These are phyloP conservation scores for Thalassiosira pacifica DNA, from an alignment of 352 stramenopile genomes.

Conservation along the genomic window DNA sequence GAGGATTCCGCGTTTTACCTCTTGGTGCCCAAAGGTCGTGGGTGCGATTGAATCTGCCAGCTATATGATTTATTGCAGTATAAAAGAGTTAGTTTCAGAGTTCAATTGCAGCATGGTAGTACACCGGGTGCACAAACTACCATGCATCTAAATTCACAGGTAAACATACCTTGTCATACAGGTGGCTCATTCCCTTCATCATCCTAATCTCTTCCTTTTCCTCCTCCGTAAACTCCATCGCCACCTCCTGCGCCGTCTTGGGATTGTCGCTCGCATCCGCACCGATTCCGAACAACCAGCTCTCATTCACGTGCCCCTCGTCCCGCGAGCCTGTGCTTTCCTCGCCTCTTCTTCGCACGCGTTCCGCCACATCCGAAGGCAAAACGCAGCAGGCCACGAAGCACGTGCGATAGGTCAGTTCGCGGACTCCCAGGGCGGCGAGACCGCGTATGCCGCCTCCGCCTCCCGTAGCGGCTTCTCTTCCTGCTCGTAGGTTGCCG, in stretches of 20 bases:
- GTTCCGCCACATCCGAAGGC: slow-evolving; percentile 64
- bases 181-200: slow-evolving; percentile 89
- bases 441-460: slow-evolving; percentile 92
- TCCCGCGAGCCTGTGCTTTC: slow-evolving; percentile 22
- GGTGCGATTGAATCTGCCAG: slow-evolving; percentile 96
- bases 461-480: slow-evolving; percentile 66
- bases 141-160: no score
- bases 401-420: slow-evolving; percentile 98
- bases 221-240: slow-evolving; percentile 91
- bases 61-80: slow-evolving; percentile 77
- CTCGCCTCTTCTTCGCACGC: slow-evolving; percentile 57
- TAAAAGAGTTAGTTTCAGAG: no score
- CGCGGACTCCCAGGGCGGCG: slow-evolving; percentile 94
- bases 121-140: no score
- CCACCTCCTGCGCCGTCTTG: slow-evolving; percentile 81
- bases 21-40: slow-evolving; percentile 96
- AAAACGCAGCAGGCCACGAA: slow-evolving; percentile 97
- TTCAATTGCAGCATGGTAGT: no score
- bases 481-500: slow-evolving; percentile 34
- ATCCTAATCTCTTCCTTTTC: slow-evolving; percentile 92
- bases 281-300: slow-evolving; percentile 45
- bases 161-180: slow-evolving; percentile 78
- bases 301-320: slow-evolving; percentile 41
- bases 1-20: slow-evolving; percentile 95
- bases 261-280: slow-evolving; percentile 32